These are phyloP conservation scores for Dichomitus squalens DNA, from an alignment of 1,284 basidiomycete species.

Conservation along the genomic window DNA sequence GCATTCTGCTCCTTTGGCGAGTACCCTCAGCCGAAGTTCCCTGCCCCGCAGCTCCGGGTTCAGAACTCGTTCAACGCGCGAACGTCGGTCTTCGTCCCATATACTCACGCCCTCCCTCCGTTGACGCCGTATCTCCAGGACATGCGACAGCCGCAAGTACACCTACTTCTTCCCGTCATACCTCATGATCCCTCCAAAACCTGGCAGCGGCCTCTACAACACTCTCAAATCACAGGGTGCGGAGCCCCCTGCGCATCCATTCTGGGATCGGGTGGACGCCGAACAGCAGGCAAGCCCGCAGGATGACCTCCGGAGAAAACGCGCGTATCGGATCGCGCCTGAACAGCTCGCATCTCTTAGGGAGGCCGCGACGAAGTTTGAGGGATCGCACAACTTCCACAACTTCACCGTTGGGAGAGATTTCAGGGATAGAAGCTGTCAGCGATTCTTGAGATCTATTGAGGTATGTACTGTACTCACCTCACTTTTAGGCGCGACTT, in stretches of 20 bases:
- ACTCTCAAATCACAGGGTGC: conserved; percentile 39
- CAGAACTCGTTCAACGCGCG: conserved; percentile 95
- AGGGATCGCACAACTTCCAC: conserved; percentile 93
- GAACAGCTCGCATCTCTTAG: conserved; percentile 62
- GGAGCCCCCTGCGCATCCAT: conserved; percentile 36
- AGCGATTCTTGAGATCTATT: conserved; percentile 85
- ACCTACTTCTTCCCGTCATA: conserved; percentile 98
- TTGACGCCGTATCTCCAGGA: conserved; percentile 43
- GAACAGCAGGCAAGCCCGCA: conserved; percentile 43
- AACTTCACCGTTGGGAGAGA: conserved; percentile 95
- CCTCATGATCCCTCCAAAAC: conserved; percentile 89
- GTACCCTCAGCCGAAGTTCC: not conserved
- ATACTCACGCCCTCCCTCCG: not conserved
- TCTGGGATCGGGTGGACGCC: conserved; percentile 45
- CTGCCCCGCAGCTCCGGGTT: conserved; percentile 58
- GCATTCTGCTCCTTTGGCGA: not conserved
- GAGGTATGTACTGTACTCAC: conserved; percentile 52
- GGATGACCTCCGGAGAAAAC: conserved; percentile 64
- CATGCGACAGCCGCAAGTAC: conserved; percentile 94
- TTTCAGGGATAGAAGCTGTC: conserved; percentile 80
- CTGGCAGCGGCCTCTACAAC: conserved; percentile 64
- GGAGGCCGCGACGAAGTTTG: conserved; percentile 62
- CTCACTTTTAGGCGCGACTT: not conserved
- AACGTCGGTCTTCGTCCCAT: conserved; percentile 53
- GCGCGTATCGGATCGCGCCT: conserved; percentile 63